Conservation (phyloP, 805 yeast species). For the Kazachstania bromeliacearum region DNA sequence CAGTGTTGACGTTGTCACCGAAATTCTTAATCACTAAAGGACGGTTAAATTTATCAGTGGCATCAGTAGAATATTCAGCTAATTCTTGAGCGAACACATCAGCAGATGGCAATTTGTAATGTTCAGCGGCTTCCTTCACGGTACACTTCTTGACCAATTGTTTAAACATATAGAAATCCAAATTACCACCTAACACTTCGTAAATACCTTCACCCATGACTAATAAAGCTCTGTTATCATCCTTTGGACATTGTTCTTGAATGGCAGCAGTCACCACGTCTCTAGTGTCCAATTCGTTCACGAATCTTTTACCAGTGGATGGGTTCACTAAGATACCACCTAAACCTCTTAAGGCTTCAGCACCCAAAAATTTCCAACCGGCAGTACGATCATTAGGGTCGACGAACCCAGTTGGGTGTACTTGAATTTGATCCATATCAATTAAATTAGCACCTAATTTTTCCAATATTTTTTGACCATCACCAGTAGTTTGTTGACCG, state of each 20-base stretch:
- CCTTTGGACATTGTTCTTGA: slow-evolving; percentile 22
- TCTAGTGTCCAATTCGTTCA: slow-evolving; percentile 45
- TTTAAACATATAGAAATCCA: slow-evolving; percentile 42
- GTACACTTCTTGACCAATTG: slow-evolving; percentile 28
- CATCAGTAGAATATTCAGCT: slow-evolving; percentile 15
- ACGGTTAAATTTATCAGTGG: slow-evolving; percentile 32
- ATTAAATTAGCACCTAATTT: slow-evolving; percentile 40
- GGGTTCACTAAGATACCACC: slow-evolving; percentile 48
- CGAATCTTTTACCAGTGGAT: slow-evolving; percentile 39
- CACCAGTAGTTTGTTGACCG: slow-evolving; percentile 48
- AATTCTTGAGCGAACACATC: slow-evolving; percentile 20
- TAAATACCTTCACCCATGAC: slow-evolving; percentile 38
- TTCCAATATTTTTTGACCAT: slow-evolving; percentile 44
- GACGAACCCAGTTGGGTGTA: slow-evolving; percentile 56
- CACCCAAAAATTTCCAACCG: slow-evolving; percentile 48
- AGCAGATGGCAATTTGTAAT: slow-evolving; percentile 17
- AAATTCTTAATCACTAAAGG: slow-evolving; percentile 27
- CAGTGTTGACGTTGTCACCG: slow-evolving; percentile 15
- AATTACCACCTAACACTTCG: slow-evolving; percentile 37
- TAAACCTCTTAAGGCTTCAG: slow-evolving; percentile 49
- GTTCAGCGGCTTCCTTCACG: slow-evolving; percentile 24
- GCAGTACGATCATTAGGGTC: slow-evolving; percentile 33
- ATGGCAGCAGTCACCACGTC: slow-evolving; percentile 43
- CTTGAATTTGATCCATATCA: slow-evolving; percentile 51
- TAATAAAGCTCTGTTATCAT: slow-evolving; percentile 27